Evolutionary conservation across 768 basidiomycete species (phyloP).

Genomic region (Leccinum obscurum): DNA sequence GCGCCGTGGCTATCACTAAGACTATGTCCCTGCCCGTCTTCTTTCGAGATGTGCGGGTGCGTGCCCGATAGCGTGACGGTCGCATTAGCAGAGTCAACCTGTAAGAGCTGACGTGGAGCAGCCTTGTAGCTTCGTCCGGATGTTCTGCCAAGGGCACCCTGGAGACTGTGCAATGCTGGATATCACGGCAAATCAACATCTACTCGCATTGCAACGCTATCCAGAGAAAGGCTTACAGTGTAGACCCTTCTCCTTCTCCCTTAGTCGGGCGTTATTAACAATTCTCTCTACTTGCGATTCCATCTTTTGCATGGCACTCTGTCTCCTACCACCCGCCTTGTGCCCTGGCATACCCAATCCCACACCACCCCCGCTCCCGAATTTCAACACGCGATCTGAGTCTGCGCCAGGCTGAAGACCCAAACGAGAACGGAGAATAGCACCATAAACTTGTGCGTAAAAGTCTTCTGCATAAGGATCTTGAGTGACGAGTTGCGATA

Average conservation of each 20-base stretch:
- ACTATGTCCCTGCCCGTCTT: conserved; percentile 37
- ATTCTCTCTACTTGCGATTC: conserved; percentile 95
- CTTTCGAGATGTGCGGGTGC: conserved; percentile 53
- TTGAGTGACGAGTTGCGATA: conserved; percentile 95
- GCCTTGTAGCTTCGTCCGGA: conserved; percentile 93
- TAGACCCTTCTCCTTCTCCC: conserved; percentile 82
- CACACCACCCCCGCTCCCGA: conserved; percentile 85
- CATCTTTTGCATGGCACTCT: conserved; percentile 90
- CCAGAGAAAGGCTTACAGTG: conserved; percentile 42
- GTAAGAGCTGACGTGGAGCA: conserved; percentile 93
- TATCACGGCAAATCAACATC: conserved; percentile 10
- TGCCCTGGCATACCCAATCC: conserved; percentile 53
- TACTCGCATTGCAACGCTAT: not conserved
- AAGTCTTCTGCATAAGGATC: conserved; percentile 99
- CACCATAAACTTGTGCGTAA: conserved; percentile 95
- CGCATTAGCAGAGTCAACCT: conserved; percentile 64
- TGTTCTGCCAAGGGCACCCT: conserved; percentile 94
- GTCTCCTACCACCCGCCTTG: conserved; percentile 66
- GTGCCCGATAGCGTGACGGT: conserved; percentile 40
- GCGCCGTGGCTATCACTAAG: conserved; percentile 50
- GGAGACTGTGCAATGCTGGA: conserved; percentile 69
- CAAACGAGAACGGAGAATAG: conserved; percentile 76
- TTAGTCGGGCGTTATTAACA: conserved; percentile 84
- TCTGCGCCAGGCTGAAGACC: conserved; percentile 64
- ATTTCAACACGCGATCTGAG: conserved; percentile 75